Percentiles rank a stretch among this genome's conserved stretches.
These are phyloP conservation scores for Xerocomus spinulosus DNA, from an alignment of 768 basidiomycete genomes.

Conservation along the genomic window DNA sequence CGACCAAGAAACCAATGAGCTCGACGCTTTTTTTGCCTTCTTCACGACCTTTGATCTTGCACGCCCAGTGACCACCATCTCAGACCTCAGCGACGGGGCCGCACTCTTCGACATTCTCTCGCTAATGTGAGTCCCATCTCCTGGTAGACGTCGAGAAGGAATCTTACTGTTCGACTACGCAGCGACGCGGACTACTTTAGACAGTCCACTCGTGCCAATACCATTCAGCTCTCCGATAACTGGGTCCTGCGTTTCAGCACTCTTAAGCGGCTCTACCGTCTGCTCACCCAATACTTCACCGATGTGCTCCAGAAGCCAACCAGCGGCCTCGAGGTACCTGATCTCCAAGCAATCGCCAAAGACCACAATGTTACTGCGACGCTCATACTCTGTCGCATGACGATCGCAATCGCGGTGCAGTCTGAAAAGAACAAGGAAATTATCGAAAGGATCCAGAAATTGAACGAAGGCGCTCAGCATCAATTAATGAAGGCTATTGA, in stretches of 20 bases:
- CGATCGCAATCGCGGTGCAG: constrained; percentile 84
- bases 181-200: constrained; percentile 82
- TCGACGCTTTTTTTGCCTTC: constrained; percentile 79
- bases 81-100: constrained; percentile 78
- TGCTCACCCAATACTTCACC: constrained; percentile 85
- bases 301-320: constrained; percentile 81
- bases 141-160: background rate
- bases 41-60: constrained; percentile 68
- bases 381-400: constrained; percentile 71
- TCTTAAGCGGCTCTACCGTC: constrained; percentile 79
- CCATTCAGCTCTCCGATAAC: constrained; percentile 69
- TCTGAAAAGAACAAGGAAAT: constrained; percentile 85
- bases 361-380: constrained; percentile 62
- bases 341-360: constrained; percentile 82
- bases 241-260: constrained; percentile 85
- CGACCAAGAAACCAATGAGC: constrained; percentile 52
- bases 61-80: constrained; percentile 53
- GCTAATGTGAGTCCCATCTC: constrained; percentile 53
- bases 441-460: constrained; percentile 81
- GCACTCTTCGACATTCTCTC: constrained; percentile 73
- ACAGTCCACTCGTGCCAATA: constrained; percentile 50
- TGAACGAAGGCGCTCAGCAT: constrained; percentile 83
- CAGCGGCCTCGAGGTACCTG: constrained; percentile 75
- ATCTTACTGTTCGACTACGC: constrained; percentile 10
- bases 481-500: constrained; percentile 92